Percentiles rank a stretch among this genome's conserved stretches.
Conservation (phyloP, 805 yeast genomes). For the Candida khao-thaluensis region DNA sequence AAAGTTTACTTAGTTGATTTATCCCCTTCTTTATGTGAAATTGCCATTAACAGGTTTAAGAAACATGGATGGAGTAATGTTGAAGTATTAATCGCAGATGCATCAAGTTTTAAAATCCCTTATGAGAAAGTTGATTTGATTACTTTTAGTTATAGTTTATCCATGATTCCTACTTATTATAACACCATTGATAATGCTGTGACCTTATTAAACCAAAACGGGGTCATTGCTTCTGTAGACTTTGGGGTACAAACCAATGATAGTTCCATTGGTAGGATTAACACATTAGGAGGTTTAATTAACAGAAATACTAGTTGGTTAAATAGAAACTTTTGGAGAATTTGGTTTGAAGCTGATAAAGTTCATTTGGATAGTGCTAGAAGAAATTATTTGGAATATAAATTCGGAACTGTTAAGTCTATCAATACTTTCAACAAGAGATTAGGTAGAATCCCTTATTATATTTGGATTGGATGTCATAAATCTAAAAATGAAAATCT, state of each 20-base stretch:
- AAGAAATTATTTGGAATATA: slow-evolving; percentile 79
- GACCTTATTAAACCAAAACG: slow-evolving; percentile 50
- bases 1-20: slow-evolving; percentile 73
- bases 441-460: slow-evolving; percentile 77
- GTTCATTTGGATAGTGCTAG: slow-evolving; percentile 78
- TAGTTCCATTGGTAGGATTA: slow-evolving; percentile 63
- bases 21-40: slow-evolving; percentile 72
- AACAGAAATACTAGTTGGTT: slow-evolving; percentile 77
- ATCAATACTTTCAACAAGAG: slow-evolving; percentile 62
- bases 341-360: slow-evolving; percentile 84
- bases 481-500: slow-evolving; percentile 34
- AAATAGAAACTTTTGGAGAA: slow-evolving; percentile 76
- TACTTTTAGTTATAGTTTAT: slow-evolving; percentile 76
- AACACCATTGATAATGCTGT: slow-evolving; percentile 72
- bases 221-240: slow-evolving; percentile 70
- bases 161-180: slow-evolving; percentile 83
- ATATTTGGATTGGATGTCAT: slow-evolving; percentile 73
- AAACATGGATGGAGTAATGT: slow-evolving; percentile 53
- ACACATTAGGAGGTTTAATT: slow-evolving; percentile 72
- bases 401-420: slow-evolving; percentile 78
- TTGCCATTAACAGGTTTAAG: slow-evolving; percentile 60
- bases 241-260: slow-evolving; percentile 74
- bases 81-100: slow-evolving; percentile 69
- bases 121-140: slow-evolving; percentile 59
- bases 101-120: slow-evolving; percentile 60